These are phyloP conservation scores for Aureobasidium mangrovei DNA, from an alignment of 2,329 filamentous ascomycete genomes.

Conservation along the genomic window DNA sequence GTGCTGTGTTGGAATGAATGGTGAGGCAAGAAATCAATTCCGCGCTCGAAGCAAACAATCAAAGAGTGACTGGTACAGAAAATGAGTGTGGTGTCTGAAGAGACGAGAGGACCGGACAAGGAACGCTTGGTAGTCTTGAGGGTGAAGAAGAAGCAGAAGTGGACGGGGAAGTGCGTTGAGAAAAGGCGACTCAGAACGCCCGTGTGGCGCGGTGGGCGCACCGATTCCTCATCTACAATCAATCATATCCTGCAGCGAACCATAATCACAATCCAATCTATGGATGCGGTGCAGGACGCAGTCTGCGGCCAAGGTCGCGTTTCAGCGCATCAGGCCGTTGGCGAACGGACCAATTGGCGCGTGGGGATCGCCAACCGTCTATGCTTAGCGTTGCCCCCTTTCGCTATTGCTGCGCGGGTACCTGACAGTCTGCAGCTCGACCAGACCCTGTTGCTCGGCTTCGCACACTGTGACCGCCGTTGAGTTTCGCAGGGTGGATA, in stretches of 20 bases:
- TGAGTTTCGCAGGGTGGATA: conserved; percentile 1
- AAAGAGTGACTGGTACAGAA: conserved; percentile 25
- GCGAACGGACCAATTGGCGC: conserved; percentile 4
- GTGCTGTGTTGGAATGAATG: conserved; percentile 14
- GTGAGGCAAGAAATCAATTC: conserved; percentile 18
- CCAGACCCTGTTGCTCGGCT: conserved; percentile 9
- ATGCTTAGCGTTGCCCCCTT: conserved; percentile 5
- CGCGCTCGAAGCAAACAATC: conserved; percentile 15
- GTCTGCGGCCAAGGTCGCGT: conserved; percentile 11
- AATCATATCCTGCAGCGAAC: conserved; percentile 5
- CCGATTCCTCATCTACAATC: conserved; percentile 1
- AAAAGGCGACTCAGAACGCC: conserved; percentile 5
- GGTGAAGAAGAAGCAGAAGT: conserved; percentile 17
- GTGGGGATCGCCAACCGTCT: conserved; percentile 1
- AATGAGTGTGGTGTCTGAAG: conserved; percentile 27
- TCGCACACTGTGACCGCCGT: conserved; percentile 7
- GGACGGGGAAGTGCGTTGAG: not conserved
- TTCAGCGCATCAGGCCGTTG: conserved; percentile 13
- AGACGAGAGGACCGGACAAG: conserved; percentile 20
- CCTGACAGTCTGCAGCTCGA: conserved; percentile 7
- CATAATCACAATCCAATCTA: conserved; percentile 10
- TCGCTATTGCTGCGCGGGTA: conserved; percentile 11
- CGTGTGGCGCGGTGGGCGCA: conserved; percentile 2
- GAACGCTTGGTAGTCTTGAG: conserved; percentile 22
- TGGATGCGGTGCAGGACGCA: conserved; percentile 3